Percentiles rank a stretch among this genome's conserved stretches.
Conservation (phyloP, 495 filamentous ascomycete species). For the Trichoderma gamsii region DNA sequence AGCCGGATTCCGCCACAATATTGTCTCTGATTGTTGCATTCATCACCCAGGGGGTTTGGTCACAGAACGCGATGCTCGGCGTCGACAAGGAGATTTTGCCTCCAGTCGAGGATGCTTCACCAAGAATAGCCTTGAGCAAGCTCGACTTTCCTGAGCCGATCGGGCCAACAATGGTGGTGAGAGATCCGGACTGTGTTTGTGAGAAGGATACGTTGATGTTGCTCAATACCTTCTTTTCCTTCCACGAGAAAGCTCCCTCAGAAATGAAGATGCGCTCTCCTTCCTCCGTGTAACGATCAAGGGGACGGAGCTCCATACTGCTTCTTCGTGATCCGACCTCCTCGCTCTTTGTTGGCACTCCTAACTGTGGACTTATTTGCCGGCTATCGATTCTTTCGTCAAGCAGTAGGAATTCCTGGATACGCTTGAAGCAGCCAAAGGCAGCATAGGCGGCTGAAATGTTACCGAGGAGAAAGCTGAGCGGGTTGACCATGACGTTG, state of each 20-base stretch:
- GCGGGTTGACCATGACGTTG: slow-evolving; percentile 47
- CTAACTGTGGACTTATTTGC: background rate
- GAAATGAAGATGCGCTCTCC: slow-evolving; percentile 18
- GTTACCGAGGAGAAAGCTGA: slow-evolving; percentile 45
- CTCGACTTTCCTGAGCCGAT: slow-evolving; percentile 49
- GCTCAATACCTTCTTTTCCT: slow-evolving; percentile 29
- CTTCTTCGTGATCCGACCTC: background rate
- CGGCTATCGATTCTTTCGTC: slow-evolving; percentile 7
- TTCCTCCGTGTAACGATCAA: background rate
- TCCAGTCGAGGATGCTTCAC: slow-evolving; percentile 36
- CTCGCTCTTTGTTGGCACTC: background rate
- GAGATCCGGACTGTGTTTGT: slow-evolving; percentile 24
- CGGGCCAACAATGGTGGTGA: slow-evolving; percentile 41
- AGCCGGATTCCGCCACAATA: slow-evolving; percentile 46
- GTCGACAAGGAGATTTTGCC: slow-evolving; percentile 22
- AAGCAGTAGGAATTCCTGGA: slow-evolving; percentile 43
- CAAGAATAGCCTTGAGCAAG: slow-evolving; percentile 42
- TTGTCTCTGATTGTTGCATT: slow-evolving; percentile 55
- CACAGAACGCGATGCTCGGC: slow-evolving; percentile 30
- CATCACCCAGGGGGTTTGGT: slow-evolving; percentile 45
- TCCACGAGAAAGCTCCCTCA: slow-evolving; percentile 41
- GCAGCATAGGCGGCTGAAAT: slow-evolving; percentile 44
- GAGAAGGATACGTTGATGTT: slow-evolving; percentile 28
- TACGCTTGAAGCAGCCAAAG: slow-evolving; percentile 48
- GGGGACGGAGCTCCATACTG: slow-evolving; percentile 2